A percentile compares a stretch with the other conserved stretches of the same genome.
phyloP scores from a whole-genome alignment of 177 flowering plant species.

The Vitis hybrid region DNA sequence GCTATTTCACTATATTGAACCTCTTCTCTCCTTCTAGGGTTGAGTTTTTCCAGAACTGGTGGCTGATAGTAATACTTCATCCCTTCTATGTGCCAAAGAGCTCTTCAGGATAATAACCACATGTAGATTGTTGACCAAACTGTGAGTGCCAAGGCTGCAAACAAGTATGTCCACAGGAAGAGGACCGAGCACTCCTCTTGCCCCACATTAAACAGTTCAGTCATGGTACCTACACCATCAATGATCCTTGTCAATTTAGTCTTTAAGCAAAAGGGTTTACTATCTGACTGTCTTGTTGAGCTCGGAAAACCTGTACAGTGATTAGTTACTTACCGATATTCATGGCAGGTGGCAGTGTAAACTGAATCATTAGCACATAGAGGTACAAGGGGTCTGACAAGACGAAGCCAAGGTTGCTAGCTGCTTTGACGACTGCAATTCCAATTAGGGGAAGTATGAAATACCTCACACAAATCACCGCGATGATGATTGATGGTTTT shows the following conservation, averaged over 20 bases:
- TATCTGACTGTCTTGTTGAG: not conserved
- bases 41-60: too few species aligned
- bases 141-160: slow-evolving; percentile 76
- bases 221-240: slow-evolving; percentile 75
- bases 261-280: not conserved
- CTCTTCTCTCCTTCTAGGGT: too few species aligned
- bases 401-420: slow-evolving; percentile 58
- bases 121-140: slow-evolving; percentile 77
- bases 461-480: slow-evolving; percentile 57
- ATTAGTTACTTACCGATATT: slow-evolving; percentile 53
- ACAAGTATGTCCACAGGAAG: slow-evolving; percentile 80
- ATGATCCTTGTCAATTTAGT: not conserved
- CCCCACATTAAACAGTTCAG: slow-evolving; percentile 80
- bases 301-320: not conserved
- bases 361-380: slow-evolving; percentile 79
- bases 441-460: slow-evolving; percentile 70
- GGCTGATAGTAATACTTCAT: not conserved
- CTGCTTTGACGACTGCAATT: slow-evolving; percentile 58
- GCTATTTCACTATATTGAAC: too few species aligned
- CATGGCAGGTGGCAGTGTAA: slow-evolving; percentile 90
- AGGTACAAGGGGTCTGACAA: slow-evolving; percentile 69
- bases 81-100: not conserved
- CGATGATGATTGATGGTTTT: slow-evolving; percentile 36
- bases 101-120: slow-evolving; percentile 57
- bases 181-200: slow-evolving; percentile 95